Base-by-base conservation (phyloP, 306 rosid genomes). In the Glycine tomentella region DNA sequence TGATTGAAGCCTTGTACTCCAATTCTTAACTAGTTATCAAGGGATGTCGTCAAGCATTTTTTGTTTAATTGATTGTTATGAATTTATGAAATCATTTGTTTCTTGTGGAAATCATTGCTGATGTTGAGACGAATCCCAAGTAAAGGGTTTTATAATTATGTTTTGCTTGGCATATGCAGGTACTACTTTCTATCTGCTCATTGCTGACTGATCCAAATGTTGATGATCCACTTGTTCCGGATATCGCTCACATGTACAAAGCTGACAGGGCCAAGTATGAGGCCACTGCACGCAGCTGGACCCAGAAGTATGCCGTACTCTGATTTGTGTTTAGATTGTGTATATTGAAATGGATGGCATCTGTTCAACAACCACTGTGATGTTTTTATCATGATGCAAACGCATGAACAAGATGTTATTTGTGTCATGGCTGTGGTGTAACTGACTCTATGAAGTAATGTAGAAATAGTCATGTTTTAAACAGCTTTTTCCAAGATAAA, bases 231-330 rank as follows among this genome's bases (percentile, higher is more conserved):
- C 91, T 91, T 15, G 96, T 91, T 12, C 92, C 90, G 4, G 96
- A 91, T 87, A 91, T 91, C 33, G 96, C 96, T 67, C 96, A 88
- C 78, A 89, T 89, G 90, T 91, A 91, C 87, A 91, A 91, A 88
- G 89, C 89, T 0, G 92, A 89, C 71, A 82, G 89, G 75, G 79
- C 90, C 78, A 91, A 89, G 87, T 91, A 91, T 20, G 96, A 91
- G 80, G 71, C 89, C 13, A 91, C 90, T 44, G 96, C 96, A 8
- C 92, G 96, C 65, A 89, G 90, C 90, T 91, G 96, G 96, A 89
- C 96, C 80, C 92, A 88, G 80, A 91, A 91, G 87, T 89, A 91
- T 72, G 93, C 96, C 72, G 89, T 91, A 93, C 91, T 87, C 79
- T 84, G 86, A 84, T 79, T 46, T 58, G 34, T 72, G 66, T 72